phyloP scores from a whole-genome alignment of 106 monocot species.

The Posidonia australis region DNA sequence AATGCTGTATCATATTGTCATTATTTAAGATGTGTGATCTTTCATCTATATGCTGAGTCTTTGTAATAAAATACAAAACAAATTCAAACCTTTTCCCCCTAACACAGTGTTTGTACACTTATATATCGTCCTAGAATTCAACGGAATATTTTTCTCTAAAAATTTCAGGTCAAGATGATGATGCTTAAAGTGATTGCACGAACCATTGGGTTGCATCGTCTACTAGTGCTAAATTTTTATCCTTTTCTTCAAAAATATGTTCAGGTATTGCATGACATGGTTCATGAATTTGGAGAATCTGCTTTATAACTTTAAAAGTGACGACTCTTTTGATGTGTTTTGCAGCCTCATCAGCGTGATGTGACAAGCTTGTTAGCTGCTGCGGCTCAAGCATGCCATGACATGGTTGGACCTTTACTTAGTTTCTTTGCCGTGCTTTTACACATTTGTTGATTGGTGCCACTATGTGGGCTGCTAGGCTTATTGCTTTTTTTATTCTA shows the following conservation, averaged over 20 bases:
- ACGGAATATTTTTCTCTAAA: constrained; percentile 6
- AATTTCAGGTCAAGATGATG: constrained; percentile 85
- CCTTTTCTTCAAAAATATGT: constrained; percentile 86
- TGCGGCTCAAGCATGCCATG: constrained; percentile 93
- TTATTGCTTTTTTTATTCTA: not conserved
- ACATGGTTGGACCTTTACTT: constrained; percentile 41
- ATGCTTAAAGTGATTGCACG: constrained; percentile 86
- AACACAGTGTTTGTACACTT: too few relatives aligned
- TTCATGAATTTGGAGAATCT: not conserved
- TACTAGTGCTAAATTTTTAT: constrained; percentile 80
- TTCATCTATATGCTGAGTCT: too few relatives aligned
- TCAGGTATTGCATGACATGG: constrained; percentile 37
- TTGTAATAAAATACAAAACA: too few relatives aligned
- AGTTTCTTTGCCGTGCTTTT: not conserved
- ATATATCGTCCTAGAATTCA: too few relatives aligned
- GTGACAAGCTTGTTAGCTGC: constrained; percentile 86
- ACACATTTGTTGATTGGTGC: not conserved
- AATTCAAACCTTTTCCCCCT: too few relatives aligned
- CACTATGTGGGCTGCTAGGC: not conserved
- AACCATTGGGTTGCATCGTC: constrained; percentile 70
- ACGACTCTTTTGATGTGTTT: not conserved
- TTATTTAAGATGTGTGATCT: not conserved
- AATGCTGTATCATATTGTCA: not conserved
- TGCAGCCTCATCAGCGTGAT: constrained; percentile 94
- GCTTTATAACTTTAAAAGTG: not conserved